Evolutionary conservation across 2,329 filamentous ascomycete genomes (phyloP).

Genomic region (Botrytis squamosa): DNA sequence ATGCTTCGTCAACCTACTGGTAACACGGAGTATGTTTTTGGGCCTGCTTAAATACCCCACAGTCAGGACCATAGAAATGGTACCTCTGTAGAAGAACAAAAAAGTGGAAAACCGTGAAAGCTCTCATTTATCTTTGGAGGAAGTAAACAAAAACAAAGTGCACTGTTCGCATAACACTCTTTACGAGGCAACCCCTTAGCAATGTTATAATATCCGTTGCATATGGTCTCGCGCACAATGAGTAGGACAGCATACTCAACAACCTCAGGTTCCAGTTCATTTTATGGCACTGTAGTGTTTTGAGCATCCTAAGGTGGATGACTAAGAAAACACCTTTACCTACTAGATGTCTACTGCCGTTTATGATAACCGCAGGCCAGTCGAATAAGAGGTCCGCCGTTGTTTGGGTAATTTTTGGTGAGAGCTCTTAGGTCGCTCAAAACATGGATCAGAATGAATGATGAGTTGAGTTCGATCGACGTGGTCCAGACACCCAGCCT

Average conservation of each 20-base stretch:
- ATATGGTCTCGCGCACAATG: not conserved
- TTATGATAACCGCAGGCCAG: not conserved
- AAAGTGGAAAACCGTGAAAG: conserved; percentile 1
- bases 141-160: conserved; percentile 15
- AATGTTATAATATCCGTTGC: not conserved
- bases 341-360: not conserved
- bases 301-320: not conserved
- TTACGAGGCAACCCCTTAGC: not conserved
- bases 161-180: conserved; percentile 6
- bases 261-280: not conserved
- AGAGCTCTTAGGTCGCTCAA: not conserved
- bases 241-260: not conserved
- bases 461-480: conserved; percentile 13
- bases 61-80: not conserved
- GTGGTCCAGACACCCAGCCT: conserved; percentile 17
- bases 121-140: not conserved
- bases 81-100: conserved; percentile 4
- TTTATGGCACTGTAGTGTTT: not conserved
- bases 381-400: not conserved
- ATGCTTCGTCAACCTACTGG: not conserved
- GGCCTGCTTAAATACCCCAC: not conserved
- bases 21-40: not conserved
- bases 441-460: conserved; percentile 7
- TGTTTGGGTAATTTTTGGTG: not conserved
- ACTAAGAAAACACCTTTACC: not conserved